Evolutionary conservation across 345 rosid species (phyloP).

Genomic region (Salix purpurea): DNA sequence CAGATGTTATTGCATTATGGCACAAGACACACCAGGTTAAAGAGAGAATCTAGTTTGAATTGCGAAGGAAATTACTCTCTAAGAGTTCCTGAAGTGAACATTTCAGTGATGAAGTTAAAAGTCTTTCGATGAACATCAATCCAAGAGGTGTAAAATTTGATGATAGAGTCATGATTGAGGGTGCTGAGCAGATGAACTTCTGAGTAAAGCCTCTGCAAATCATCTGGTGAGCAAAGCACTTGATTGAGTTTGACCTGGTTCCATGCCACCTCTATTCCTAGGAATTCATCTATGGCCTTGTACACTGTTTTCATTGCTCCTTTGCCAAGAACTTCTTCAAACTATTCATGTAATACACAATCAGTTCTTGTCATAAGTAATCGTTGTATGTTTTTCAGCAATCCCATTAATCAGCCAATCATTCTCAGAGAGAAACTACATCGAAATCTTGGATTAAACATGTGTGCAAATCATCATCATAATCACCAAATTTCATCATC

Average conservation of each 20-base stretch:
- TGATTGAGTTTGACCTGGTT: constrained; percentile 57
- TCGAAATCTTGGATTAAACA: neutral
- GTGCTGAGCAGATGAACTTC: constrained; percentile 87
- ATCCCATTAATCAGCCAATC: neutral
- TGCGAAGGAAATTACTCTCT: constrained; percentile 42
- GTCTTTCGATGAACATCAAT: constrained; percentile 48
- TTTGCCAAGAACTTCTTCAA: constrained; percentile 61
- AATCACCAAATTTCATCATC: too few species aligned
- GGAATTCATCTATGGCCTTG: constrained; percentile 70
- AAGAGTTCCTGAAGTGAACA: constrained; percentile 83
- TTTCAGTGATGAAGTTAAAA: constrained; percentile 84
- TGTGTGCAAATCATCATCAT: neutral
- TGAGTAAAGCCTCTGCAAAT: constrained; percentile 69
- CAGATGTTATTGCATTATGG: neutral
- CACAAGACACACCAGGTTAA: neutral
- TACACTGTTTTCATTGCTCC: constrained; percentile 88
- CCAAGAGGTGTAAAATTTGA: constrained; percentile 73
- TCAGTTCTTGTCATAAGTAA: neutral
- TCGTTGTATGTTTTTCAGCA: neutral
- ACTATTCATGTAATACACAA: constrained; percentile 25
- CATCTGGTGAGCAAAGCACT: constrained; percentile 60
- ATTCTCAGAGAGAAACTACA: neutral
- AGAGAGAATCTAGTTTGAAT: neutral
- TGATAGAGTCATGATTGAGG: constrained; percentile 61
- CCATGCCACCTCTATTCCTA: constrained; percentile 85